Conservation (phyloP, 805 yeast species). For the Yamadazyma ubonensis region DNA sequence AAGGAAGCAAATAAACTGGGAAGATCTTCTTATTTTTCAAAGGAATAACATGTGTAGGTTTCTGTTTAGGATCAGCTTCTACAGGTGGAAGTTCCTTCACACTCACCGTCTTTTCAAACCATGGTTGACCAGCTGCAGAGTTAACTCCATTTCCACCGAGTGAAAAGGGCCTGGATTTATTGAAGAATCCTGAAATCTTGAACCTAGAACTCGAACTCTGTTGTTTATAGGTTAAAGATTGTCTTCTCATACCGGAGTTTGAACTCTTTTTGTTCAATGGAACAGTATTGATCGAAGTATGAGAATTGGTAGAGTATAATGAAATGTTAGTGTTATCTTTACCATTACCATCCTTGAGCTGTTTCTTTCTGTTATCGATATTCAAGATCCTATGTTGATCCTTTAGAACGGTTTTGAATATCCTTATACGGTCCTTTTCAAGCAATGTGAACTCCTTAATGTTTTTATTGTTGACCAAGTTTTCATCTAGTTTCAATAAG, state of each 20-base stretch:
- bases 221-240: conserved; percentile 39
- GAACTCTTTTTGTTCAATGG: conserved; percentile 30
- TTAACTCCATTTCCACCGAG: conserved; percentile 17
- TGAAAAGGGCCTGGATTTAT: conserved; percentile 55
- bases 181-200: conserved; percentile 58
- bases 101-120: conserved; percentile 44
- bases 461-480: conserved; percentile 29
- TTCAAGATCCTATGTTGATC: conserved; percentile 33
- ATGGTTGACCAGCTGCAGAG: background rate
- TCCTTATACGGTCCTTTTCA: conserved; percentile 25
- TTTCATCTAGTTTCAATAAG: conserved; percentile 47
- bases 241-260: conserved; percentile 31
- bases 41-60: conserved; percentile 50
- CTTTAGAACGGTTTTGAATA: conserved; percentile 31
- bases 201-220: conserved; percentile 38
- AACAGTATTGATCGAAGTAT: conserved; percentile 2
- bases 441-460: conserved; percentile 34
- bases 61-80: conserved; percentile 43
- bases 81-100: conserved; percentile 61
- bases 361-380: conserved; percentile 33
- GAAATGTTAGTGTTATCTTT: conserved; percentile 4
- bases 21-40: conserved; percentile 47
- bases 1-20: conserved; percentile 51
- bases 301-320: background rate
- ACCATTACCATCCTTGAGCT: conserved; percentile 16